A percentile compares a stretch with the other conserved stretches of the same genome.
These are phyloP conservation scores for Biscutella laevigata DNA, from an alignment of 441 rosid species.

Conservation along the genomic window DNA sequence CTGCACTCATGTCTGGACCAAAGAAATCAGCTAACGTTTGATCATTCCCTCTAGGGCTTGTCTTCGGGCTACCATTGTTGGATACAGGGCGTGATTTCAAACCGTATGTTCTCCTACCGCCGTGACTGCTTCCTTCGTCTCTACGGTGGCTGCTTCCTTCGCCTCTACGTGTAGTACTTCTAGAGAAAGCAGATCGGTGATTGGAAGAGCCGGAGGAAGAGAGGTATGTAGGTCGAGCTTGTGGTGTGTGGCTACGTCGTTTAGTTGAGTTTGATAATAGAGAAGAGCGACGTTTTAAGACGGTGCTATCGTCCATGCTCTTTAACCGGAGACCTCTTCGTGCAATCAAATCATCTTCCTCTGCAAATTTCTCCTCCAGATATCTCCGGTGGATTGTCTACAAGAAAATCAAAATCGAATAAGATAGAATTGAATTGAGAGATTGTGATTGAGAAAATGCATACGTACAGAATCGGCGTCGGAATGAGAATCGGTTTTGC, in stretches of 20 bases:
- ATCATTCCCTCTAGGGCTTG: slow-evolving; percentile 24
- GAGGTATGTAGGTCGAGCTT: slow-evolving; percentile 37
- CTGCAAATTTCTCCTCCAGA: slow-evolving; percentile 24
- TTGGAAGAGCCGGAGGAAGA: slow-evolving; percentile 24
- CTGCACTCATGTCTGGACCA: background rate
- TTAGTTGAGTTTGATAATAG: slow-evolving; percentile 28
- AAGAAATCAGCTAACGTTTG: slow-evolving; percentile 19
- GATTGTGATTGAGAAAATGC: background rate
- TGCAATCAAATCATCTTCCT: slow-evolving; percentile 21
- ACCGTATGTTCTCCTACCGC: slow-evolving; percentile 23
- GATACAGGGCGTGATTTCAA: slow-evolving; percentile 25
- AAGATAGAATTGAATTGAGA: too few relatives aligned
- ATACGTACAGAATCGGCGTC: slow-evolving; percentile 30
- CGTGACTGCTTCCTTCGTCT: slow-evolving; percentile 15
- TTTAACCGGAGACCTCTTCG: slow-evolving; percentile 14
- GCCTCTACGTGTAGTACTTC: too few relatives aligned
- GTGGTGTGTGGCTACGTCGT: slow-evolving; percentile 49
- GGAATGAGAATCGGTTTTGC: slow-evolving; percentile 32
- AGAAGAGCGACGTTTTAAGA: slow-evolving; percentile 33
- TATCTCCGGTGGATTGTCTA: slow-evolving; percentile 17
- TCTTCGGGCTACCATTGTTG: slow-evolving; percentile 25
- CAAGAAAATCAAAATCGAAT: too few relatives aligned
- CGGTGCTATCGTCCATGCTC: slow-evolving; percentile 40
- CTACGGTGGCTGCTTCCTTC: too few relatives aligned
- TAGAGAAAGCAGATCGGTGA: slow-evolving; percentile 13